Evolutionary conservation across 2,329 filamentous ascomycete species (phyloP).

Genomic region (Mycosphaerella sp.): DNA sequence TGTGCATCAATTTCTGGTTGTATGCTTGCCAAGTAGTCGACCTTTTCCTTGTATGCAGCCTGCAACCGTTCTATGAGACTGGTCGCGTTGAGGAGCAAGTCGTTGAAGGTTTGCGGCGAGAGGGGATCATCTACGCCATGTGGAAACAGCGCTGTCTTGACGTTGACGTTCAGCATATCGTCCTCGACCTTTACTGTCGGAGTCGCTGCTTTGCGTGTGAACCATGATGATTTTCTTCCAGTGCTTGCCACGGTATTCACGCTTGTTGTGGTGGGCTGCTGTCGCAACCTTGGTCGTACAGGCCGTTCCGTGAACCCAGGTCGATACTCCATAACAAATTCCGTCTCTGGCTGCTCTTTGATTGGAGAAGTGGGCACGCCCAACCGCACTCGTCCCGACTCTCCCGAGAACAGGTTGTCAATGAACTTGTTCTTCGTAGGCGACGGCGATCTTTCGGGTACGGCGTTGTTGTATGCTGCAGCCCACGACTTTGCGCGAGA

Average conservation of each 20-base stretch:
- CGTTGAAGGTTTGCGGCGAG: conserved; percentile 51
- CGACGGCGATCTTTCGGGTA: conserved; percentile 11
- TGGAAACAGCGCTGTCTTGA: conserved; percentile 50
- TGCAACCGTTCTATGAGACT: conserved; percentile 51
- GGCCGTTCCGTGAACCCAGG: conserved; percentile 32
- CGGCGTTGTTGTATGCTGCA: conserved; percentile 21
- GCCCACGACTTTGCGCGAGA: conserved; percentile 31
- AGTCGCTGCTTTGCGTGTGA: conserved; percentile 25
- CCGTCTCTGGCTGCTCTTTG: conserved; percentile 28
- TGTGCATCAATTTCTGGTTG: conserved; percentile 52
- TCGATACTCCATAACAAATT: conserved; percentile 35
- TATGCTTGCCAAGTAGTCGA: conserved; percentile 46
- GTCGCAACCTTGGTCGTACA: conserved; percentile 20
- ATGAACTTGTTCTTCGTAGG: conserved; percentile 24
- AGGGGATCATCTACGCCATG: conserved; percentile 45
- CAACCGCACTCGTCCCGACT: conserved; percentile 32
- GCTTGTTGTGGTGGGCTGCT: conserved; percentile 7
- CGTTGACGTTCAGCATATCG: conserved; percentile 51
- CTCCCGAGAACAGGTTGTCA: conserved; percentile 32
- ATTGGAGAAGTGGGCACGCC: conserved; percentile 28
- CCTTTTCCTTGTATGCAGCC: conserved; percentile 50
- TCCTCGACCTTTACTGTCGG: conserved; percentile 33
- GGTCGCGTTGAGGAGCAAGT: conserved; percentile 52
- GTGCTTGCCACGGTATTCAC: conserved; percentile 3
- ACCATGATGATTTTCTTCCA: conserved; percentile 29